A percentile compares a stretch with the other conserved stretches of the same genome.
Conservation (phyloP, 805 yeast species). For the Lipomyces spencermartinsiae region DNA sequence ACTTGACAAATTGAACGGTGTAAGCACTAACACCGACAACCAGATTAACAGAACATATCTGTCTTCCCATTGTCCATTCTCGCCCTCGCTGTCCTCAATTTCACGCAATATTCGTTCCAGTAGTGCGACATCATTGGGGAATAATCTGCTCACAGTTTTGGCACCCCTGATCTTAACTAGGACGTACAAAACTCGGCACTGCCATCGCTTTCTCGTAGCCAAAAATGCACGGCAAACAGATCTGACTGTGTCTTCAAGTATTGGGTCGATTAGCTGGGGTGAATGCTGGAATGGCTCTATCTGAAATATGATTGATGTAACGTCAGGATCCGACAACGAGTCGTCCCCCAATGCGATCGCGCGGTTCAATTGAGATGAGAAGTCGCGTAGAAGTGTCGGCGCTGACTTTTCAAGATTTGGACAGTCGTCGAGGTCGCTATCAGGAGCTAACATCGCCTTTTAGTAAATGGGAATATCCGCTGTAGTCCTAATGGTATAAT, state of each 20-base stretch:
- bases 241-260: constrained; percentile 18
- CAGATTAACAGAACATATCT: constrained; percentile 93
- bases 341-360: constrained; percentile 3
- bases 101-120: constrained; percentile 50
- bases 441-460: constrained; percentile 6
- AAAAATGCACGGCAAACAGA: constrained; percentile 13
- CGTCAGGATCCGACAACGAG: constrained; percentile 4
- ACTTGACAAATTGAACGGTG: constrained; percentile 69
- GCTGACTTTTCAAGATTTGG: constrained; percentile 33
- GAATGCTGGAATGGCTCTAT: constrained; percentile 36
- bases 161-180: constrained; percentile 70
- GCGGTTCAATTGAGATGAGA: constrained; percentile 12
- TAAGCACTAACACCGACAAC: constrained; percentile 71
- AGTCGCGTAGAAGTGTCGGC: constrained; percentile 24
- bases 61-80: constrained; percentile 96
- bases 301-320: constrained; percentile 1
- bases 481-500: too few species aligned
- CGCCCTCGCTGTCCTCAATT: constrained; percentile 52
- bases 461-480: neutral
- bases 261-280: constrained; percentile 32
- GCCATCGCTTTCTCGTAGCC: constrained; percentile 24
- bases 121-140: constrained; percentile 64
- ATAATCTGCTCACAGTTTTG: constrained; percentile 63
- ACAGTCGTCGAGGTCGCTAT: constrained; percentile 35
- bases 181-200: constrained; percentile 57